Base-by-base conservation (phyloP, 1,139 yeast species). In the Nakaseomyces sp. region DNA sequence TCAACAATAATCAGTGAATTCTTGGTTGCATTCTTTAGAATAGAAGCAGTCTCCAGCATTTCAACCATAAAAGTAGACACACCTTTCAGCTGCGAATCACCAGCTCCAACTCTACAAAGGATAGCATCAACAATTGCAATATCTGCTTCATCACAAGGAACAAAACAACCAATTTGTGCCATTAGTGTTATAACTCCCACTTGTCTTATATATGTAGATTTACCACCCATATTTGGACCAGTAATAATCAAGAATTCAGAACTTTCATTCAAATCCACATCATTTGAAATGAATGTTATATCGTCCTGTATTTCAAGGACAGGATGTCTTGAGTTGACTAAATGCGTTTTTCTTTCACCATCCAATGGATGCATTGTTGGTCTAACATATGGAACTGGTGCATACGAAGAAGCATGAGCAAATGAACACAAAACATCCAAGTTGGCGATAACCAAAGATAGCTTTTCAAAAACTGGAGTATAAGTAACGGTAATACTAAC, bases 181-280 rank as follows among this genome's bases (percentile, higher is more conserved):
- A 91, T 74, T 41, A 89, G 68, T 2, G 93, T 81, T 46, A 89
- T 82, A 1, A 86, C 93, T 9, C 97, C 98, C 43, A 87, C 73
- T 56, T 91, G 96, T 50, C 96, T 76, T 43, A 91, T 88, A 63
- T 85, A 91, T 0, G 97, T 89, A 1, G 96, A 87, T 63, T 91
- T 91, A 58, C 97, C 97, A 47, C 97, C 98, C 98, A 91, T 91
- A 60, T 91, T 91, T 32, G 98, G 98, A 16, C 98, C 98, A 0
- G 98, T 91, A 28, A 91, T 86, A 26, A 91, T 82, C 13, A 79
- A 72, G 58, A 91, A 89, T 45, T 84, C 86, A 15, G 79, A 71
- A 9, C 64, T 64, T 5, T 68, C 73, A 22, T 72, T 70, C 46
- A 88, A 68, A 12, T 67, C 61, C 3, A 86, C 83, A 57, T 91